Conservation (phyloP, 169 alveolate species). For the Plasmodium vivax region DNA sequence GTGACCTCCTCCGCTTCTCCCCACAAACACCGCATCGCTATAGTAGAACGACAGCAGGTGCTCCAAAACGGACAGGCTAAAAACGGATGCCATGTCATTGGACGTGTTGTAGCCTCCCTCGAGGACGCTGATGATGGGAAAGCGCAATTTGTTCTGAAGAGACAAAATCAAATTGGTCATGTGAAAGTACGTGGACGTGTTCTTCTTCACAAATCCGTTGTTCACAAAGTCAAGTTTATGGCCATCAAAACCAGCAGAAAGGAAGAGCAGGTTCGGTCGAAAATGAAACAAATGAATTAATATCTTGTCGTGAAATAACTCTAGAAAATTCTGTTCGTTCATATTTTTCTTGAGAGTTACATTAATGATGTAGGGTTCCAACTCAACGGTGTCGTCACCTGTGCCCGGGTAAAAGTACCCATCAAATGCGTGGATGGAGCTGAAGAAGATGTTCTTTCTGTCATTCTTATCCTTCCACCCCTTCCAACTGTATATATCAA, state of each 20-base stretch:
- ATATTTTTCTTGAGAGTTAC: slow-evolving; percentile 88
- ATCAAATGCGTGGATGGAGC: slow-evolving; percentile 94
- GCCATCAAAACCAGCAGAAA: slow-evolving; percentile 99
- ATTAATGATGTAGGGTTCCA: slow-evolving; percentile 88
- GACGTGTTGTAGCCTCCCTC: slow-evolving; percentile 99
- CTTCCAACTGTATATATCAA: slow-evolving; percentile 82
- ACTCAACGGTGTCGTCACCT: slow-evolving; percentile 83
- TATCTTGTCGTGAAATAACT: slow-evolving; percentile 86
- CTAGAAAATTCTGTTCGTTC: slow-evolving; percentile 83
- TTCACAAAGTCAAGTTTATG: slow-evolving; percentile 95
- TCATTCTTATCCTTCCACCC: slow-evolving; percentile 91
- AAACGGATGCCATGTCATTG: slow-evolving; percentile 92
- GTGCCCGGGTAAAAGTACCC: slow-evolving; percentile 96
- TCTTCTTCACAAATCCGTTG: slow-evolving; percentile 89
- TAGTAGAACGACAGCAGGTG: slow-evolving; percentile 90
- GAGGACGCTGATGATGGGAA: slow-evolving; percentile 93
- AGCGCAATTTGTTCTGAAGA: slow-evolving; percentile 92
- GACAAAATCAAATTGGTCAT: slow-evolving; percentile 93
- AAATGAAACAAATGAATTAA: slow-evolving; percentile 93
- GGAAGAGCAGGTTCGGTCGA: slow-evolving; percentile 93
- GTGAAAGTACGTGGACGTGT: slow-evolving; percentile 95
- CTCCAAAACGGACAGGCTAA: slow-evolving; percentile 93
- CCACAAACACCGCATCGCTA: slow-evolving; percentile 1
- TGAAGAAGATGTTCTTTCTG: slow-evolving; percentile 91
- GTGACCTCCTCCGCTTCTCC: neutral